phyloP scores from a whole-genome alignment of 1,284 basidiomycete species.

The Cystobasidiaceae sp. region DNA sequence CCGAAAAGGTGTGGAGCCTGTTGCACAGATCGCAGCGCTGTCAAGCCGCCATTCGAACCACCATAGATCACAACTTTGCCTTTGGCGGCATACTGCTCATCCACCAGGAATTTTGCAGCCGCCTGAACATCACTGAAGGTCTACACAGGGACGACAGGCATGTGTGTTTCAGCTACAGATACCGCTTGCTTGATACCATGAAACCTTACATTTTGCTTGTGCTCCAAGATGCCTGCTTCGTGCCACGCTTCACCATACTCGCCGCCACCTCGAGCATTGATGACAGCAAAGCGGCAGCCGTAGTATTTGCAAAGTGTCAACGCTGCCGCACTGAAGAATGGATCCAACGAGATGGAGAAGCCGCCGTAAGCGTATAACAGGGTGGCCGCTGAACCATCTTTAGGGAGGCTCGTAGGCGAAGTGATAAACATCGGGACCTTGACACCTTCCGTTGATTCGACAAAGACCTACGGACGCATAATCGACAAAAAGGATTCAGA shows the following conservation, averaged over 20 bases:
- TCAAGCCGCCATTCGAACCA: slow-evolving; percentile 57
- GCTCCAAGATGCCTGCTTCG: slow-evolving; percentile 61
- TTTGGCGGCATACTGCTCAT: slow-evolving; percentile 62
- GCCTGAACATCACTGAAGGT: slow-evolving; percentile 71
- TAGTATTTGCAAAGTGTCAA: slow-evolving; percentile 72
- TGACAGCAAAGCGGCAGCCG: slow-evolving; percentile 61
- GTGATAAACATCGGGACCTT: slow-evolving; percentile 74
- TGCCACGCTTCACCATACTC: slow-evolving; percentile 60
- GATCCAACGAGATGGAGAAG: slow-evolving; percentile 66
- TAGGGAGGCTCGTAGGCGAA: slow-evolving; percentile 63
- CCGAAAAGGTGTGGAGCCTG: slow-evolving; percentile 72
- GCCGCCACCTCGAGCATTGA: slow-evolving; percentile 62
- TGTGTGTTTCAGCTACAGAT: no score
- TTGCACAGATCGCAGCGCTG: slow-evolving; percentile 72
- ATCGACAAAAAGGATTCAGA: no score
- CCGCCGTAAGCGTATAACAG: slow-evolving; percentile 81
- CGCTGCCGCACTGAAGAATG: slow-evolving; percentile 62
- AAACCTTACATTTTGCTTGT: slow-evolving; percentile 54
- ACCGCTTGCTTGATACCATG: slow-evolving; percentile 46
- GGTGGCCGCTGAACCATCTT: slow-evolving; percentile 71
- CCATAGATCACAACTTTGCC: slow-evolving; percentile 70
- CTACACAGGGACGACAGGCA: slow-evolving; percentile 41
- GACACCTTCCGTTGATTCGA: slow-evolving; percentile 71
- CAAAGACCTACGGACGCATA: slow-evolving; percentile 63
- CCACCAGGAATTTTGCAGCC: slow-evolving; percentile 67